Evolutionary conservation across 2,329 filamentous ascomycete genomes (phyloP).

Genomic region (Neurospora crassa): DNA sequence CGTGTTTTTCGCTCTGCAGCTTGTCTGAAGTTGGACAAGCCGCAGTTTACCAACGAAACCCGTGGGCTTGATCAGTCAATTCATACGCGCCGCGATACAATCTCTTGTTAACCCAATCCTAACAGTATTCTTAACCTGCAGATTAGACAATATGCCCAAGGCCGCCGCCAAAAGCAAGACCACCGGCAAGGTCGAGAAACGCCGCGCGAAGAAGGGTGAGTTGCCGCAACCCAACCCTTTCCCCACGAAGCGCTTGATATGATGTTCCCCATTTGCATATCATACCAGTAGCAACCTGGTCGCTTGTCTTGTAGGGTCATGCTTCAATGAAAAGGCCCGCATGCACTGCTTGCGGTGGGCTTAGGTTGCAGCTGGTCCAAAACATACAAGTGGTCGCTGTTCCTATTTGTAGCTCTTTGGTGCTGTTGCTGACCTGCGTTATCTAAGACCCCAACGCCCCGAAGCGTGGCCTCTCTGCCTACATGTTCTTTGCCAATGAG

Average conservation of each 20-base stretch:
- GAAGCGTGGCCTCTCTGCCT: slow-evolving; percentile 97
- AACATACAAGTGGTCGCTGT: background rate
- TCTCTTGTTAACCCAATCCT: slow-evolving; percentile 13
- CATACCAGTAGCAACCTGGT: slow-evolving; percentile 1
- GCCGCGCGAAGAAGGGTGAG: slow-evolving; percentile 50
- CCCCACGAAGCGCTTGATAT: background rate
- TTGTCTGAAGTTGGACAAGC: background rate
- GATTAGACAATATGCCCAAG: slow-evolving; percentile 46
- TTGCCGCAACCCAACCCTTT: background rate
- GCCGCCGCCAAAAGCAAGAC: slow-evolving; percentile 44
- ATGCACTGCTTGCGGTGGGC: background rate
- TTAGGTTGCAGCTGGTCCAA: background rate
- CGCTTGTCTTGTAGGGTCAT: background rate
- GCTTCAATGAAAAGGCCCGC: background rate
- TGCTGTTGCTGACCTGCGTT: slow-evolving; percentile 8
- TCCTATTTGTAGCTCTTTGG: background rate
- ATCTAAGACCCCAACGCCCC: slow-evolving; percentile 83
- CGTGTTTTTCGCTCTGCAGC: background rate
- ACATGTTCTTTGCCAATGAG: slow-evolving; percentile 99
- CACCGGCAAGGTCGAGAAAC: slow-evolving; percentile 43
- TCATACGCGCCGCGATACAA: background rate
- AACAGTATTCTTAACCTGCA: slow-evolving; percentile 16
- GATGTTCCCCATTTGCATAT: background rate
- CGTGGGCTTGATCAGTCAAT: background rate
- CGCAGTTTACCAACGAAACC: background rate